phyloP scores from a whole-genome alignment of 2,329 filamentous ascomycete genomes.

The Epichloe typhina region DNA sequence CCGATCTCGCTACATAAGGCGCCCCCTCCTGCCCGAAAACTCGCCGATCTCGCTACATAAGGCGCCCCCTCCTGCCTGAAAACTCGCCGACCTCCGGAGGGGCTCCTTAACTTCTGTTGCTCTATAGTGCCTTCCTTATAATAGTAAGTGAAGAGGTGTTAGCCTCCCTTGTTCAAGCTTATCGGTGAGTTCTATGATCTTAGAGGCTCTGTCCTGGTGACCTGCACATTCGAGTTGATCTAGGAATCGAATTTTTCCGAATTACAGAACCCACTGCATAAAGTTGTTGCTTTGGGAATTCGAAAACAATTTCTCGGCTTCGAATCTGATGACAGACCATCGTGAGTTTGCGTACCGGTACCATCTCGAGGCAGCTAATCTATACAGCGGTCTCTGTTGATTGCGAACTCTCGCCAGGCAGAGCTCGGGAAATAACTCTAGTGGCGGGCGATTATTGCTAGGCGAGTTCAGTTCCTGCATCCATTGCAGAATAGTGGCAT shows the following conservation, averaged over 20 bases:
- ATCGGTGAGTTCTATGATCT: conserved; percentile 17
- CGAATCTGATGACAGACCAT: conserved; percentile 15
- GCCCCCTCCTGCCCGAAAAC: too few species aligned
- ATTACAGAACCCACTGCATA: conserved; percentile 24
- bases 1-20: too few species aligned
- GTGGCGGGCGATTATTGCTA: conserved; percentile 14
- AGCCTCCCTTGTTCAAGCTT: conserved; percentile 15
- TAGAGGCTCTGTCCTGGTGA: conserved; percentile 7
- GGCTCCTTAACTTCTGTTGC: too few species aligned
- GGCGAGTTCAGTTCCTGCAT: conserved; percentile 9
- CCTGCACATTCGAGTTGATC: conserved; percentile 8
- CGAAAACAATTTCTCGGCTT: conserved; percentile 18
- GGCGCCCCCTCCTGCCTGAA: too few species aligned
- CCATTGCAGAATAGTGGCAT: background rate
- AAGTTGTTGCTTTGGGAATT: conserved; percentile 16
- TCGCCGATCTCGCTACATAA: too few species aligned
- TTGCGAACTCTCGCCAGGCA: conserved; percentile 11
- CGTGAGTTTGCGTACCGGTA: conserved; percentile 13
- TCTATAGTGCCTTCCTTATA: too few species aligned
- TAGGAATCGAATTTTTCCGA: conserved; percentile 18
- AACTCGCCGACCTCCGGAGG: too few species aligned
- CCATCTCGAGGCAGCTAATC: conserved; percentile 16
- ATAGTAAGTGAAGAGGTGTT: conserved; percentile 21
- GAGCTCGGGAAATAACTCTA: conserved; percentile 15
- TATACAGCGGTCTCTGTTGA: conserved; percentile 6